A percentile compares a stretch with the other conserved stretches of the same genome.
phyloP scores from a whole-genome alignment of 495 filamentous ascomycete species.

The Astrothelium subdiscretum region DNA sequence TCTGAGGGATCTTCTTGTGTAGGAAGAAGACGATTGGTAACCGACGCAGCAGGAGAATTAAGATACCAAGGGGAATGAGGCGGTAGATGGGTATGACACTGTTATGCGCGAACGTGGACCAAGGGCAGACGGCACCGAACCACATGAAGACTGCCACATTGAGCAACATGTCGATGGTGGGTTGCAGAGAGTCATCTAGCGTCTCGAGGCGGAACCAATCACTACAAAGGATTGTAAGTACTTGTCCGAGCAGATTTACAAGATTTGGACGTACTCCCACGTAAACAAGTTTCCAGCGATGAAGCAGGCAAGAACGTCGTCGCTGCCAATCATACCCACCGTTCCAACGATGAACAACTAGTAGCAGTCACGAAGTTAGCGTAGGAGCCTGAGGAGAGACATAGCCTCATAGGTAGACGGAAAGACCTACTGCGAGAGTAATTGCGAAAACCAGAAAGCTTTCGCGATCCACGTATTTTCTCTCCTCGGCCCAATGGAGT shows the following conservation, averaged over 20 bases:
- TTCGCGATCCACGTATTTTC: slow-evolving; percentile 75
- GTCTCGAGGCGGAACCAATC: slow-evolving; percentile 91
- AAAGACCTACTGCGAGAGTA: slow-evolving; percentile 54
- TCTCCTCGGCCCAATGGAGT: slow-evolving; percentile 74
- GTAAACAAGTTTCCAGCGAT: slow-evolving; percentile 87
- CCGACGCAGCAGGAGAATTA: slow-evolving; percentile 69
- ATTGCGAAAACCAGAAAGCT: slow-evolving; percentile 86
- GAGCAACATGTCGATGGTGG: slow-evolving; percentile 79
- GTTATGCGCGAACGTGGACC: slow-evolving; percentile 58
- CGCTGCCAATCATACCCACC: slow-evolving; percentile 79
- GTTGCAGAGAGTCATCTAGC: slow-evolving; percentile 77
- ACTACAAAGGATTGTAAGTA: slow-evolving; percentile 19
- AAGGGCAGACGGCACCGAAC: slow-evolving; percentile 83
- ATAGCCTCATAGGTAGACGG: background rate
- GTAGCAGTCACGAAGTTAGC: background rate
- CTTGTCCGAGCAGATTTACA: background rate
- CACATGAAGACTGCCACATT: slow-evolving; percentile 84
- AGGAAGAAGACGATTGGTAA: slow-evolving; percentile 64
- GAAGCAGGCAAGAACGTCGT: slow-evolving; percentile 89
- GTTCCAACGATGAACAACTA: slow-evolving; percentile 72
- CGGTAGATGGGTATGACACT: slow-evolving; percentile 63
- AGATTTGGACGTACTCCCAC: slow-evolving; percentile 46
- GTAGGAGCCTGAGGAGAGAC: background rate
- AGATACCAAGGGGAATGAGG: slow-evolving; percentile 64
- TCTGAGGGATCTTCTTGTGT: slow-evolving; percentile 68